Evolutionary conservation across 306 rosid genomes (phyloP).

Genomic region (Hippophae tibetana): DNA sequence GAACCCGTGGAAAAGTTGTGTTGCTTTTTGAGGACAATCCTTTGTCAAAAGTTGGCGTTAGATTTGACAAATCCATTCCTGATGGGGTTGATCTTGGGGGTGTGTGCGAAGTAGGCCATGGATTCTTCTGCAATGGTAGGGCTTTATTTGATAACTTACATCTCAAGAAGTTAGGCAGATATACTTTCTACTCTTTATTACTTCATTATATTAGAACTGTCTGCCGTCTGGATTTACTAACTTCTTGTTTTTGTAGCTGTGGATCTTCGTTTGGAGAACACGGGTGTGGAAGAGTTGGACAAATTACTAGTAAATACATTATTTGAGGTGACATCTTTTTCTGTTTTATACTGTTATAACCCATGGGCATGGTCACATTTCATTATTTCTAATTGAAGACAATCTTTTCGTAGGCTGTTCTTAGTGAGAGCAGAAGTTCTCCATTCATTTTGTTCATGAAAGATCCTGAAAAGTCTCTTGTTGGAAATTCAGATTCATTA

Average conservation of each 20-base stretch:
- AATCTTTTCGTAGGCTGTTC: conserved; percentile 49
- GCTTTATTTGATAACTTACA: conserved; percentile 1
- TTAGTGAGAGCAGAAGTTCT: conserved; percentile 60
- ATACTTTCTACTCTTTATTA: neutral
- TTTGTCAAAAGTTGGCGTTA: conserved; percentile 77
- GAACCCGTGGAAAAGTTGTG: conserved; percentile 77
- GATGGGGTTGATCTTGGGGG: conserved; percentile 99
- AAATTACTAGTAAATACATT: conserved; percentile 73
- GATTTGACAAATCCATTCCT: conserved; percentile 72
- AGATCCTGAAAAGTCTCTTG: conserved; percentile 96
- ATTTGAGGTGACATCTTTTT: conserved; percentile 61
- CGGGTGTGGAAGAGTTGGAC: conserved; percentile 73
- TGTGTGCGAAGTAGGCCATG: conserved; percentile 66
- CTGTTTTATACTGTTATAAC: neutral
- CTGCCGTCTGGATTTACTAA: neutral
- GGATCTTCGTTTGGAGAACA: conserved; percentile 83
- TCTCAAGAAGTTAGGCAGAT: too few relatives aligned
- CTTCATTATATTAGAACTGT: conserved; percentile 17
- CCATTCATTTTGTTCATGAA: conserved; percentile 98
- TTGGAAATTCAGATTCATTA: conserved; percentile 72
- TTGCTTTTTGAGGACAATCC: conserved; percentile 84
- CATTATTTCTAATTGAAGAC: conserved; percentile 1
- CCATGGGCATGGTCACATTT: conserved; percentile 1
- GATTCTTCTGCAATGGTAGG: conserved; percentile 81
- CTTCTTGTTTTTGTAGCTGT: conserved; percentile 32